Evolutionary conservation across 148 eudicot genomes (phyloP).

Genomic region (Mesembryanthemum crystallinum): DNA sequence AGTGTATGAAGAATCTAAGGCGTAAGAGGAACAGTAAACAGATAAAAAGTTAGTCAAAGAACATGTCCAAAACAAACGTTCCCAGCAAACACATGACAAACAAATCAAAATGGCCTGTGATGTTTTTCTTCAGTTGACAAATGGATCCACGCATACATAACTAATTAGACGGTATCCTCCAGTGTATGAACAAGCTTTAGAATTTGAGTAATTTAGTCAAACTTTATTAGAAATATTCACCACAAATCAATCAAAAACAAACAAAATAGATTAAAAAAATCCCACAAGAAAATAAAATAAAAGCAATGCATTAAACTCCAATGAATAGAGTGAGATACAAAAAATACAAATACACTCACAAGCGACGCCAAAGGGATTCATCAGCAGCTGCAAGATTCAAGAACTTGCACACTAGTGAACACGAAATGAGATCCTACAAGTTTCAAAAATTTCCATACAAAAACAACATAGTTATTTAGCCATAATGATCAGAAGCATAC

Average conservation of each 20-base stretch:
- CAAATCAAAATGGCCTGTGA: not conserved
- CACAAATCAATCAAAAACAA: not conserved
- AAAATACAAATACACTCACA: conserved; percentile 52
- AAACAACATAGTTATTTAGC: not conserved
- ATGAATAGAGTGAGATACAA: not conserved
- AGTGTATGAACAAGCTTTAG: not conserved
- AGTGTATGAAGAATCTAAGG: not conserved
- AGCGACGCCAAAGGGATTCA: conserved; percentile 90
- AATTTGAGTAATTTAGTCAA: not conserved
- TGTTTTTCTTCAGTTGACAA: not conserved
- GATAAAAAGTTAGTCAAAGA: not conserved
- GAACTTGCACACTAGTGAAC: conserved; percentile 81
- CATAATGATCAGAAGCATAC: not conserved
- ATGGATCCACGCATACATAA: not conserved
- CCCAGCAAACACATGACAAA: not conserved
- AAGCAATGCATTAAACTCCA: not conserved
- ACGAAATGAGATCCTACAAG: conserved; percentile 82
- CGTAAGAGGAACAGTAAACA: not conserved
- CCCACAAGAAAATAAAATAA: not conserved
- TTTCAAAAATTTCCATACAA: conserved; percentile 2
- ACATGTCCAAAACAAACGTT: not conserved
- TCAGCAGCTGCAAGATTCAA: conserved; percentile 69
- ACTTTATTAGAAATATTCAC: no score
- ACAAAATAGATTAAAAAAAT: not conserved
- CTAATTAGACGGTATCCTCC: not conserved